Evolutionary conservation across 129 eudicot species (phyloP).

Genomic region (Centrapalus pauciflorus): DNA sequence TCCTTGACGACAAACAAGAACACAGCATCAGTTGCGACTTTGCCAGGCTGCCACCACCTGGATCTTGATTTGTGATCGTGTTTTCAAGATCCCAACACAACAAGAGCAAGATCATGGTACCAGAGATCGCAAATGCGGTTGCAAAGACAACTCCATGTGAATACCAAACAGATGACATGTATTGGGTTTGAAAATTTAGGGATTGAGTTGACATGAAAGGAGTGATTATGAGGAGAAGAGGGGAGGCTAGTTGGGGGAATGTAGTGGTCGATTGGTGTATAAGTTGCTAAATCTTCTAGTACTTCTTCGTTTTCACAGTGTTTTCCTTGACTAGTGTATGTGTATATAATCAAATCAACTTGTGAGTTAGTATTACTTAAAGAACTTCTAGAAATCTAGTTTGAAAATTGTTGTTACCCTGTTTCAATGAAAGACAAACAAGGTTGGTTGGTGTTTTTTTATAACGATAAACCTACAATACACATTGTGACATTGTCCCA

Average conservation of each 20-base stretch:
- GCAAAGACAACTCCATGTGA: slow-evolving; percentile 35
- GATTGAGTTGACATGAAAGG: slow-evolving; percentile 5
- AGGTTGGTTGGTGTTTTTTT: too few species aligned
- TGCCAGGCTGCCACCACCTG: background rate
- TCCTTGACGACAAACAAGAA: slow-evolving; percentile 44
- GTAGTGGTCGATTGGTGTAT: slow-evolving; percentile 25
- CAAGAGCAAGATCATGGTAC: slow-evolving; percentile 31
- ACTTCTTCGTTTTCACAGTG: too few species aligned
- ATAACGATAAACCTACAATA: too few species aligned
- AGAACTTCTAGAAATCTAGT: too few species aligned
- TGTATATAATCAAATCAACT: too few species aligned
- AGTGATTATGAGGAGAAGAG: background rate
- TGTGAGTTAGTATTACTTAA: too few species aligned
- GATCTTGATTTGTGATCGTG: slow-evolving; percentile 9
- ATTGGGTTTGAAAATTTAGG: background rate
- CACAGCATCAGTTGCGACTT: slow-evolving; percentile 14
- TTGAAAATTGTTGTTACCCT: too few species aligned
- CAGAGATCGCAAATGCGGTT: slow-evolving; percentile 30
- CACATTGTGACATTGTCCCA: too few species aligned
- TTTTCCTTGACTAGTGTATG: too few species aligned
- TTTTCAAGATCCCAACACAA: slow-evolving; percentile 20
- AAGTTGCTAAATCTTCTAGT: too few species aligned
- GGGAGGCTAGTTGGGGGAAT: too few species aligned
- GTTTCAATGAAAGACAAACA: too few species aligned
- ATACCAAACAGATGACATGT: slow-evolving; percentile 26